Conservation (phyloP, 1,139 yeast species). For the Hyphopichia wangnamkhiaoensis region DNA sequence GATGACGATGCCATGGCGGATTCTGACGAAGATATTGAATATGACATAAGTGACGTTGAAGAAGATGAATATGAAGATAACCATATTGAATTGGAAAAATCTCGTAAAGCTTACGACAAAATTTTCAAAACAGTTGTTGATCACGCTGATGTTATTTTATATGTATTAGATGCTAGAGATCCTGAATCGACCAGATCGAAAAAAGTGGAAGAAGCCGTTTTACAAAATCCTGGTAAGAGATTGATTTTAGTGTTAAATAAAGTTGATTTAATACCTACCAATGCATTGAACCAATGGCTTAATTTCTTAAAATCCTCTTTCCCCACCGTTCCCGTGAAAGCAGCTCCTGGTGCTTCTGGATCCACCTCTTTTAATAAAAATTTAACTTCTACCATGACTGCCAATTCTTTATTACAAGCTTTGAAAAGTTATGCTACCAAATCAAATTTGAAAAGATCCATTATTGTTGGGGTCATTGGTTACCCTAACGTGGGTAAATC, state of each 20-base stretch:
- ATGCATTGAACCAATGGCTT: conserved; percentile 82
- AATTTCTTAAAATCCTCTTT: conserved; percentile 75
- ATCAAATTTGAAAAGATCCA: conserved; percentile 85
- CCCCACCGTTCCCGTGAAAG: conserved; percentile 87
- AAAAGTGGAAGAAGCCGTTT: conserved; percentile 86
- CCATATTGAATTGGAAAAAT: conserved; percentile 56
- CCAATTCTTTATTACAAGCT: conserved; percentile 73
- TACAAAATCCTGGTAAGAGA: conserved; percentile 77
- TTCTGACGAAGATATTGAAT: conserved; percentile 48
- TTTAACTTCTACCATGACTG: conserved; percentile 70
- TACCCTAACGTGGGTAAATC: conserved; percentile 95
- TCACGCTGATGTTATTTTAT: conserved; percentile 83
- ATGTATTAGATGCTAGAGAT: conserved; percentile 95
- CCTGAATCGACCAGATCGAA: conserved; percentile 94
- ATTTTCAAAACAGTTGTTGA: conserved; percentile 82
- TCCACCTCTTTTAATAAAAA: conserved; percentile 75
- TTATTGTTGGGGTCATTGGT: conserved; percentile 93
- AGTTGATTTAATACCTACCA: conserved; percentile 88
- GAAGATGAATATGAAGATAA: conserved; percentile 45
- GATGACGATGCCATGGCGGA: conserved; percentile 47
- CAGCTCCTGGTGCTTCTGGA: conserved; percentile 55
- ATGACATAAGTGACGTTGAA: conserved; percentile 46
- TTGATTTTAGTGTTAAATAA: conserved; percentile 84
- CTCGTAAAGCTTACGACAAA: conserved; percentile 91
- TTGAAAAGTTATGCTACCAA: conserved; percentile 84